Evolutionary conservation across 495 filamentous ascomycete species (phyloP), one percentile per base, ranked within the genome.

Genomic region (Cercophora sp.): DNA sequence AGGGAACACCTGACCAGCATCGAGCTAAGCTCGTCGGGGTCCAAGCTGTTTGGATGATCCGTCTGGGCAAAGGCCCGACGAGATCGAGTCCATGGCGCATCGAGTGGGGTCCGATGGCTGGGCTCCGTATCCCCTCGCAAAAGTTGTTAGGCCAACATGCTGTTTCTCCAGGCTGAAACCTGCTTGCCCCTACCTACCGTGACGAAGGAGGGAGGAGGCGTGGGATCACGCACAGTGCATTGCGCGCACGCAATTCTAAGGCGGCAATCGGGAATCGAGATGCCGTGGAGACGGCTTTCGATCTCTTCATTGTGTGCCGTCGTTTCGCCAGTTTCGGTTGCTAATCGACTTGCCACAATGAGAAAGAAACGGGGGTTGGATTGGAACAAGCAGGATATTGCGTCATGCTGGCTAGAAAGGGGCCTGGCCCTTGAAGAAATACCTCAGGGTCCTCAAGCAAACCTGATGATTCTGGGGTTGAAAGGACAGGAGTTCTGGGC

Each of bases 321-420:
- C n/a, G n/a, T n/a, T 8, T 48, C 20, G 13, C 26, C 32, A 48
- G 56, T 62, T 62, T 62, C 52, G 54, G 42, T 59, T 56, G 55
- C 43, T 62, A 62, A 62, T 62, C 10, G 52, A 20, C 41, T 59
- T 44, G 56, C 59, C 56, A 56, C 59, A 26, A 35, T 20, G 37
- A 48, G 18, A 16, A 35, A 32, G 37, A 35, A 52, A 49, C 8
- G 29, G 10, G 29, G 29, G 8, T 32, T 6, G 19, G 18, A 22
- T 52, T 31, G 27, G 39, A 8, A 22, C 3, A 15, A 15, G 8
- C 22, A 40, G n/a, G 20, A 27, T 24, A 41, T 57, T 52, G 54
- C 58, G 54, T 61, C 54, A 57, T 55, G 44, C 26, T 52, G n/a
- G 13, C 20, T 42, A 4, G 42, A 8, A 46, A 41, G 41, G 26